These are phyloP conservation scores for Persicaria maculosa DNA, from an alignment of 148 eudicot species.

Conservation along the genomic window DNA sequence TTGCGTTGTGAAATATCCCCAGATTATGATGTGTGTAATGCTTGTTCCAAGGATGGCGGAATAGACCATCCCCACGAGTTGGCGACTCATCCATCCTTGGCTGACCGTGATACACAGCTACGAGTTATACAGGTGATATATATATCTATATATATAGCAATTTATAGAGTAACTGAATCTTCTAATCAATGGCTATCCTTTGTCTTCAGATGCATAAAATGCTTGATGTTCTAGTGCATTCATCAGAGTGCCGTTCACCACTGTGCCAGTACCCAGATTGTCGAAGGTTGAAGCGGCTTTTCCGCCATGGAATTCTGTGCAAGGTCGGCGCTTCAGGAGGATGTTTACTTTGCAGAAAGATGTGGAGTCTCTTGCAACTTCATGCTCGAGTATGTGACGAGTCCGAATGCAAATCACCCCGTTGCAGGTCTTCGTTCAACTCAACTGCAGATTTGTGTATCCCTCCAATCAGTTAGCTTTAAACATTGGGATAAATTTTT, in stretches of 20 bases:
- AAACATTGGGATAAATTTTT: neutral
- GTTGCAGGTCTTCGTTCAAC: conserved; percentile 58
- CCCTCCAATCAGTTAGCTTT: neutral
- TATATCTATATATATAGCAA: neutral
- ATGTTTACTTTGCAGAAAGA: conserved; percentile 79
- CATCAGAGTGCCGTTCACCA: conserved; percentile 74
- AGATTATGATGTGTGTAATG: conserved; percentile 85
- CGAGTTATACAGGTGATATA: conserved; percentile 75
- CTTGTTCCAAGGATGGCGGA: conserved; percentile 68
- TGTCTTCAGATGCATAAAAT: conserved; percentile 74
- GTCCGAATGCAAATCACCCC: conserved; percentile 76
- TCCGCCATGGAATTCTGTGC: conserved; percentile 88
- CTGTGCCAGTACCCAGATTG: conserved; percentile 77
- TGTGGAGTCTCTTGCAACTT: conserved; percentile 97
- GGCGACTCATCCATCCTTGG: conserved; percentile 71
- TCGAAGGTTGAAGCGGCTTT: conserved; percentile 85
- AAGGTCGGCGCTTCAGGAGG: conserved; percentile 73
- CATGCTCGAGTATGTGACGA: conserved; percentile 97
- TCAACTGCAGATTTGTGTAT: neutral
- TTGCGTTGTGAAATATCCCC: conserved; percentile 97
- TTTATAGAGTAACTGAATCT: too few relatives aligned
- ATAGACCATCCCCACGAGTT: conserved; percentile 87
- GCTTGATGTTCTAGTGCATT: conserved; percentile 93
- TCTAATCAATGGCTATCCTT: neutral
- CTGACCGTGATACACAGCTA: conserved; percentile 73